Evolutionary conservation across 2,329 filamentous ascomycete genomes (phyloP).

Genomic region (Nemania abortiva): DNA sequence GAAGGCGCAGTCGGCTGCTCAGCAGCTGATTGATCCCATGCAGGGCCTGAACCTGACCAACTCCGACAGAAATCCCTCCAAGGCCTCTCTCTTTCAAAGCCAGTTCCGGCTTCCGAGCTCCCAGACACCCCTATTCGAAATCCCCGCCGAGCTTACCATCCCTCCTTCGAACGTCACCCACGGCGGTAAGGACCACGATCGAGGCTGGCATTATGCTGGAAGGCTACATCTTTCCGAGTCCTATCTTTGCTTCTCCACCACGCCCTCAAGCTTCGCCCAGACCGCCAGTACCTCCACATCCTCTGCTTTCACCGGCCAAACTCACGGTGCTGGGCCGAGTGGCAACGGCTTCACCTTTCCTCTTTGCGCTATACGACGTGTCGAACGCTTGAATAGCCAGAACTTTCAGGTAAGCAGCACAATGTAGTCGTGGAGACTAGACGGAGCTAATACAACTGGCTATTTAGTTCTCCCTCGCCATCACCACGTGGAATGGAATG

Average conservation of each 20-base stretch:
- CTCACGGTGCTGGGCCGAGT: slow-evolving; percentile 89
- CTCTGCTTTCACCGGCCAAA: slow-evolving; percentile 89
- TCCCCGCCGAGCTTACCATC: slow-evolving; percentile 94
- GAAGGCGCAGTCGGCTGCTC: slow-evolving; percentile 76
- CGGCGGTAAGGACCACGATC: slow-evolving; percentile 76
- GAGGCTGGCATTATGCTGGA: slow-evolving; percentile 89
- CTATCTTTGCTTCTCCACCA: slow-evolving; percentile 96
- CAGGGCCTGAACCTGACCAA: slow-evolving; percentile 79
- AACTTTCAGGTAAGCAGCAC: slow-evolving; percentile 73
- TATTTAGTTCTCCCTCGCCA: slow-evolving; percentile 83
- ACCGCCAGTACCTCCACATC: slow-evolving; percentile 83
- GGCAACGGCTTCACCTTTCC: slow-evolving; percentile 97
- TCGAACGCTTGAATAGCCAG: slow-evolving; percentile 92
- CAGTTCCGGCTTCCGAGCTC: slow-evolving; percentile 95
- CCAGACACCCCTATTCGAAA: slow-evolving; percentile 94
- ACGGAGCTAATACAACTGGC: slow-evolving; percentile 32
- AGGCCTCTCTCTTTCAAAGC: slow-evolving; percentile 91
- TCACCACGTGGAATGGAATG: slow-evolving; percentile 93
- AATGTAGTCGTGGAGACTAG: slow-evolving; percentile 5
- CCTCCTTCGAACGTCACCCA: slow-evolving; percentile 76
- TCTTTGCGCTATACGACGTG: slow-evolving; percentile 88
- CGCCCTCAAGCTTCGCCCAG: slow-evolving; percentile 86
- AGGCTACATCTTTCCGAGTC: slow-evolving; percentile 94
- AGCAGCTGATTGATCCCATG: slow-evolving; percentile 92
- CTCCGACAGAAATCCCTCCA: slow-evolving; percentile 85